A percentile compares a stretch with the other conserved stretches of the same genome.
phyloP scores from a whole-genome alignment of 1,284 basidiomycete genomes.

The Rhodotorula sp. region DNA sequence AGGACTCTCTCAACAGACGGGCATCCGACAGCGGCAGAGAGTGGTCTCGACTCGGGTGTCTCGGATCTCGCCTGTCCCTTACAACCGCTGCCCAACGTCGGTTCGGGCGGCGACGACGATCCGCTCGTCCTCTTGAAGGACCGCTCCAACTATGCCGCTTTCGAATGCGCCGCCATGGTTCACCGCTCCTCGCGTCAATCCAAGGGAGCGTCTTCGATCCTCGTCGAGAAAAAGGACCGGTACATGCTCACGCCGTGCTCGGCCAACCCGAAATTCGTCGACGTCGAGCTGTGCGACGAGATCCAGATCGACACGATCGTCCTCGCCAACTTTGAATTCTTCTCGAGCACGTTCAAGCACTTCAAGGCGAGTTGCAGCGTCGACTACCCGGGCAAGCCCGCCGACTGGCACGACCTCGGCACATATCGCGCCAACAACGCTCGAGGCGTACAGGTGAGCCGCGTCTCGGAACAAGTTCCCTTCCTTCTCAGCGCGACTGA shows the following conservation, averaged over 20 bases:
- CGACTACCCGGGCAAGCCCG: constrained; percentile 42
- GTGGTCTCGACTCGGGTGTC: neutral
- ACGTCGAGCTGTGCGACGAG: constrained; percentile 96
- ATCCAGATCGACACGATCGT: constrained; percentile 94
- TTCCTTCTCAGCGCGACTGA: neutral
- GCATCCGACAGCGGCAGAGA: neutral
- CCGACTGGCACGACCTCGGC: constrained; percentile 57
- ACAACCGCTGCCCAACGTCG: constrained; percentile 35
- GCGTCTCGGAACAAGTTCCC: no score
- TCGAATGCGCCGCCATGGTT: constrained; percentile 90
- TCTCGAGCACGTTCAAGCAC: constrained; percentile 92
- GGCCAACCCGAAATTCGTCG: constrained; percentile 71
- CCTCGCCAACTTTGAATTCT: constrained; percentile 96
- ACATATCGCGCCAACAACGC: constrained; percentile 83
- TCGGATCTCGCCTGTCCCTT: constrained; percentile 14
- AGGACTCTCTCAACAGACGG: neutral
- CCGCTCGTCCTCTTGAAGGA: constrained; percentile 53
- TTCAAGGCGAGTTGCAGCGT: constrained; percentile 64
- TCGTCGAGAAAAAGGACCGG: constrained; percentile 85
- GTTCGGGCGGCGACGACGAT: constrained; percentile 30
- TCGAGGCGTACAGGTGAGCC: constrained; percentile 78
- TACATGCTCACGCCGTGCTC: constrained; percentile 97
- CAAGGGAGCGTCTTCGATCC: constrained; percentile 78
- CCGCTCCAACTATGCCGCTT: constrained; percentile 89
- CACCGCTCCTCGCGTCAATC: constrained; percentile 78